These are phyloP conservation scores for Flaveria trinervia DNA, from an alignment of 129 eudicot genomes.

Conservation along the genomic window DNA sequence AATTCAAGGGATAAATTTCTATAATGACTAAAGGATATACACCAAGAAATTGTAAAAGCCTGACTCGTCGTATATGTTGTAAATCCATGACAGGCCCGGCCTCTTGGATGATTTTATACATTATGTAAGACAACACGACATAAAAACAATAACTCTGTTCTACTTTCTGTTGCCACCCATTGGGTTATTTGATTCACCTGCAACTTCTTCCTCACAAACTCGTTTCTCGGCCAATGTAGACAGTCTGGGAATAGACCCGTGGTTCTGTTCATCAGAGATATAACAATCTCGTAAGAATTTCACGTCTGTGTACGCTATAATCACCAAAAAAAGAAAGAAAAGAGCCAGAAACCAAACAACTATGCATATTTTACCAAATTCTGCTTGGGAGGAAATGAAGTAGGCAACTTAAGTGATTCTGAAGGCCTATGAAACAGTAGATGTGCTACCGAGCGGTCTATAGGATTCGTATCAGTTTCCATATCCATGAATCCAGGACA, in stretches of 20 bases:
- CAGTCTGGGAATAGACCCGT: constrained; percentile 25
- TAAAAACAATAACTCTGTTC: constrained; percentile 14
- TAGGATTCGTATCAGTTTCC: constrained; percentile 88
- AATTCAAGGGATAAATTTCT: constrained; percentile 18
- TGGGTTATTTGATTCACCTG: constrained; percentile 40
- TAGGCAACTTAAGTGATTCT: constrained; percentile 45
- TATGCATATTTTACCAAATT: constrained; percentile 29
- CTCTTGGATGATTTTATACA: constrained; percentile 35
- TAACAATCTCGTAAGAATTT: background rate
- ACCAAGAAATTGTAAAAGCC: constrained; percentile 32
- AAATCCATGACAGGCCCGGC: constrained; percentile 22
- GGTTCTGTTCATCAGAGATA: constrained; percentile 47
- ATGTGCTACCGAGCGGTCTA: constrained; percentile 94
- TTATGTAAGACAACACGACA: constrained; percentile 33
- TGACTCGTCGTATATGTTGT: constrained; percentile 22
- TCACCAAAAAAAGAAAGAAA: background rate
- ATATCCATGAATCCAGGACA: constrained; percentile 65
- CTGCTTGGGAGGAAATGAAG: constrained; percentile 35
- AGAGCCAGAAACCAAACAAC: background rate
- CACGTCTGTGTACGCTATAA: background rate
- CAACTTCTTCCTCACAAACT: constrained; percentile 46
- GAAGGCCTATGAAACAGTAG: constrained; percentile 82
- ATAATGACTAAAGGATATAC: constrained; percentile 31
- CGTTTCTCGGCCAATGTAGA: constrained; percentile 39
- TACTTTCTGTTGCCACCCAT: constrained; percentile 33